These are phyloP conservation scores for Epipyxis sp. DNA, from an alignment of 108 stramenopile species.

Conservation along the genomic window DNA sequence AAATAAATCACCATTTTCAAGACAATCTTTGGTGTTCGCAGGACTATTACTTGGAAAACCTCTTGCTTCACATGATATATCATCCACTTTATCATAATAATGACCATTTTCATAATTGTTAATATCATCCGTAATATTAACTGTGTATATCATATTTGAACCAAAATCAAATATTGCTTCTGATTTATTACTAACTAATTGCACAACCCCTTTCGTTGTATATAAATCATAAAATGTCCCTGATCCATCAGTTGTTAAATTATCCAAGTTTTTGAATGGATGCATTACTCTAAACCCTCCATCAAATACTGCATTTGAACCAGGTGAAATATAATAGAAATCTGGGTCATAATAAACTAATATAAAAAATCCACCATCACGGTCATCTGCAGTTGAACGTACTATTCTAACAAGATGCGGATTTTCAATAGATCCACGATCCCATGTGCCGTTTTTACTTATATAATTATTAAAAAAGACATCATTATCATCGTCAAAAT, in stretches of 20 bases:
- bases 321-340: not conserved
- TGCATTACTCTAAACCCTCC: not conserved
- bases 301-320: not conserved
- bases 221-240: not conserved
- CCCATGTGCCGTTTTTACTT: too few species aligned
- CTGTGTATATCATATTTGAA: conserved; percentile 1
- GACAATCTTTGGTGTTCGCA: not conserved
- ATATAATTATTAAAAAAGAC: not conserved
- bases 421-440: not conserved
- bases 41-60: too few species aligned
- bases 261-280: not conserved
- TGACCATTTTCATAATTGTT: too few species aligned
- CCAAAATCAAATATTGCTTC: conserved; percentile 2
- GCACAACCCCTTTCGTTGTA: not conserved
- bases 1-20: not conserved
- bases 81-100: not conserved
- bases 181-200: not conserved
- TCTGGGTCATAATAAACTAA: not conserved
- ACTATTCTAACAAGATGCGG: not conserved
- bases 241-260: not conserved
- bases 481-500: not conserved
- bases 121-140: not conserved
- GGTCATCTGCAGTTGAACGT: not conserved
- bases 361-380: not conserved
- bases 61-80: conserved; percentile 6